Percentiles rank a stretch among this genome's conserved stretches.
Conservation (phyloP, 2,329 filamentous ascomycete species). For the Pseudocercospora musae region DNA sequence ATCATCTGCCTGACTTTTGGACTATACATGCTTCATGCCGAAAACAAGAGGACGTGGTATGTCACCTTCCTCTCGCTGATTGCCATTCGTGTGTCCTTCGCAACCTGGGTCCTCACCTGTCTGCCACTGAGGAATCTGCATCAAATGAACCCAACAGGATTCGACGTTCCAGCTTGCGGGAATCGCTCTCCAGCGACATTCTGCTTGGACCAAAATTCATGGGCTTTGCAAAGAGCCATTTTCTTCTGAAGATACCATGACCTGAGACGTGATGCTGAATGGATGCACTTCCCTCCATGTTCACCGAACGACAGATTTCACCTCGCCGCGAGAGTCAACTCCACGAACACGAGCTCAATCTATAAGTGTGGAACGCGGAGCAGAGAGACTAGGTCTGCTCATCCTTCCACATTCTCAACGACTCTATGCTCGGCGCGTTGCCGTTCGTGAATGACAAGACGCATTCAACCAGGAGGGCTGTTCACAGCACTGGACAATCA, state of each 20-base stretch:
- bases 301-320: too few relatives aligned
- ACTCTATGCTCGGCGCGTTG: too few relatives aligned
- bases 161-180: slow-evolving; percentile 4
- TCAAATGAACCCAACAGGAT: neutral
- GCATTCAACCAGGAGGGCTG: too few relatives aligned
- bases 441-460: too few relatives aligned
- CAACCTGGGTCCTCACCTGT: slow-evolving; percentile 4
- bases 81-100: neutral
- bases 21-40: slow-evolving; percentile 10
- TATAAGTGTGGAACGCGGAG: too few relatives aligned
- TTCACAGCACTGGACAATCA: too few relatives aligned
- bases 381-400: too few relatives aligned
- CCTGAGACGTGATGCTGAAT: too few relatives aligned
- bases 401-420: too few relatives aligned
- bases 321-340: neutral
- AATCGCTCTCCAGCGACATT: slow-evolving; percentile 4
- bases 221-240: neutral
- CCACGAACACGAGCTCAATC: too few relatives aligned
- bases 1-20: slow-evolving; percentile 14
- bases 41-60: slow-evolving; percentile 5
- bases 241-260: neutral
- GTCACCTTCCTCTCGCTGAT: slow-evolving; percentile 4
- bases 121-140: slow-evolving; percentile 5
- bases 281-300: too few relatives aligned
- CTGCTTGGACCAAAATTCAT: neutral